Percentiles rank a stretch among this genome's conserved stretches.
These are phyloP conservation scores for Fusarium abutilonis DNA, from an alignment of 2,329 filamentous ascomycete species.

Conservation along the genomic window DNA sequence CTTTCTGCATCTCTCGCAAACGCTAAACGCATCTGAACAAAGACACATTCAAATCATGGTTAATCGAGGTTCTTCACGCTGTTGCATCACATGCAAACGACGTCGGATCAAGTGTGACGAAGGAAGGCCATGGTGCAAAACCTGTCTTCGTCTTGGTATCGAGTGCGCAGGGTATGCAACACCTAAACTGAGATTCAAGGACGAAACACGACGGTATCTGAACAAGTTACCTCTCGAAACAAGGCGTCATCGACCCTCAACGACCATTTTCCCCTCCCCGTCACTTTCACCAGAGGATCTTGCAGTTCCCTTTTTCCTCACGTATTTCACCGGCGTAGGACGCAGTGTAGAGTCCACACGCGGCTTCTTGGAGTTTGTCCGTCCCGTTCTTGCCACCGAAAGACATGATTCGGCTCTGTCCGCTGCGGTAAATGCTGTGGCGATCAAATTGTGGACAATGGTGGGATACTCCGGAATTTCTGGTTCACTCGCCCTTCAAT, in stretches of 20 bases:
- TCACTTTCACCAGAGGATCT: conserved; percentile 9
- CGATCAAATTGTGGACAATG: conserved; percentile 17
- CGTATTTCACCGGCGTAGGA: conserved; percentile 24
- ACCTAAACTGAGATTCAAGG: conserved; percentile 10
- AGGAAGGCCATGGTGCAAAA: conserved; percentile 18
- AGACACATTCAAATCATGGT: conserved; percentile 18
- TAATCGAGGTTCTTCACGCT: conserved; percentile 24
- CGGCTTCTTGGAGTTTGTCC: conserved; percentile 31
- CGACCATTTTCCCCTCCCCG: background rate
- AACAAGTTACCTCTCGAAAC: background rate
- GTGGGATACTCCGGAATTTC: background rate
- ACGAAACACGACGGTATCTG: conserved; percentile 12
- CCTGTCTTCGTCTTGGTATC: conserved; percentile 17
- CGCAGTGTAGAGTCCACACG: conserved; percentile 24
- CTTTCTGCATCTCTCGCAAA: conserved; percentile 5
- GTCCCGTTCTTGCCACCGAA: conserved; percentile 3
- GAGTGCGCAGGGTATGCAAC: conserved; percentile 28
- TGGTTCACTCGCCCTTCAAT: background rate
- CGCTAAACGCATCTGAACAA: background rate
- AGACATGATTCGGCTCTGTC: conserved; percentile 10
- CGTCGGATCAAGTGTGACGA: conserved; percentile 35
- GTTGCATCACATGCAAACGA: conserved; percentile 30
- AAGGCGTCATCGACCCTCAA: background rate
- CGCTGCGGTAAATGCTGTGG: conserved; percentile 5
- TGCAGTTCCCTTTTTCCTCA: conserved; percentile 26